Evolutionary conservation across 2,329 filamentous ascomycete species (phyloP), one percentile per base, ranked within the genome.

Genomic region (Celoporthe dispersa): DNA sequence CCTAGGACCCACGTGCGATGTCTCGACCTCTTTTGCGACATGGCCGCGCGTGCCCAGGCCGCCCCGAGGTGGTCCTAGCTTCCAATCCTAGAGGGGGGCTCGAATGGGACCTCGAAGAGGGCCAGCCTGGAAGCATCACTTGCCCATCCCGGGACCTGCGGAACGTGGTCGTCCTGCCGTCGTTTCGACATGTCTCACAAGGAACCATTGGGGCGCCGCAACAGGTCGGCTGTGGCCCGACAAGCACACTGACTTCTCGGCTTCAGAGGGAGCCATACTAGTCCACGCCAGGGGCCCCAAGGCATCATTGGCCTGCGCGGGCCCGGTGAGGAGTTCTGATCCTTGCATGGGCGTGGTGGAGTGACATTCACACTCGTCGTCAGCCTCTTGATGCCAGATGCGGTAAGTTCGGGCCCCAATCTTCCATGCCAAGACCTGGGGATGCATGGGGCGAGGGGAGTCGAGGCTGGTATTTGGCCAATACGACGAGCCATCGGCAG

Each of bases 331-430:
- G 33, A 37, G 16, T 37, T 22, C 8, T 35, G 5, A 7, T 33
- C 16, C 48, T 55, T n/a, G 48, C 33, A 39, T 35, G 35, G 6
- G 12, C 64, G 9, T 28, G 9, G 22, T 37, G 19, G 22, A n/a
- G 44, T 19, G 51, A 35, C 44, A 57, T 37, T 62, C 44, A 39
- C 11, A 39, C 11, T 28, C 35, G 53, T 37, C 61, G 59, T 48
- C 33, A 28, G 33, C 22, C 44, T 64, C 60, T 37, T 19, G 31
- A 41, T 59, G 37, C 65, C 64, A 14, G 8, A 71, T 61, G 19
- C 39, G 67, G 70, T 39, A 69, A 69, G 61, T 53, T 71, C 70
- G 70, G 70, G 64, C 48, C 31, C 39, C 22, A 57, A 57, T 33
- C 60, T 61, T 48, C 48, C 35, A 66, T 53, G 64, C 64, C 39